Conservation (phyloP, 169 alveolate species). For the Cryptosporidium sp. region DNA sequence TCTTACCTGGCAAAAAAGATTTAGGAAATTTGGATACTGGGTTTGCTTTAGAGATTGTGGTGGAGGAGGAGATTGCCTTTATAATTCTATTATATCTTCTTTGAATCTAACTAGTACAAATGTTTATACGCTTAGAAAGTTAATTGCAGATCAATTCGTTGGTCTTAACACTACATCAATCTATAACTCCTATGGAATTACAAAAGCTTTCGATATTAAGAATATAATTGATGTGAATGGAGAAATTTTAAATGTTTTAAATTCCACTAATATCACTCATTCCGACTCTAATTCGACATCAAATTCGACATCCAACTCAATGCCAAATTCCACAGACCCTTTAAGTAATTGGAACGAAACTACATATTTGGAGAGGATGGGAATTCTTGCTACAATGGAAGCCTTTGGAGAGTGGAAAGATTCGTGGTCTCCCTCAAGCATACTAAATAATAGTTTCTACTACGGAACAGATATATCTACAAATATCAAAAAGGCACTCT, state of each 20-base stretch:
- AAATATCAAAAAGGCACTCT: slow-evolving; percentile 24
- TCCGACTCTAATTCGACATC: not conserved
- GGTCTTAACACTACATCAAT: slow-evolving; percentile 26
- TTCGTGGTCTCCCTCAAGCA: slow-evolving; percentile 49
- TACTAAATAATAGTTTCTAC: not conserved
- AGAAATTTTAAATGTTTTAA: not conserved
- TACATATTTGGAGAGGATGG: slow-evolving; percentile 21
- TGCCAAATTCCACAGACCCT: not conserved
- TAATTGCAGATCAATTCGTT: slow-evolving; percentile 44
- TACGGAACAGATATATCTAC: slow-evolving; percentile 42
- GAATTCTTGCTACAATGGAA: slow-evolving; percentile 19
- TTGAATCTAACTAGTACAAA: not conserved
- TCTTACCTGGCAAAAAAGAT: slow-evolving; percentile 48
- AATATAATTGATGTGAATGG: not conserved
- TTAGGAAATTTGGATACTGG: slow-evolving; percentile 59
- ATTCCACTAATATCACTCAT: not conserved
- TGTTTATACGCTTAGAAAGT: slow-evolving; percentile 4
- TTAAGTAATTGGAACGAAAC: slow-evolving; percentile 22
- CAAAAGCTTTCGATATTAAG: not conserved
- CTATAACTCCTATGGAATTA: not conserved
- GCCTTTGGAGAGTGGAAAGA: slow-evolving; percentile 44
- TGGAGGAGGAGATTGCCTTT: slow-evolving; percentile 71
- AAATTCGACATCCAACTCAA: not conserved
- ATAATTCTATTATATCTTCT: slow-evolving; percentile 46
- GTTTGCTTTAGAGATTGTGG: slow-evolving; percentile 70